Evolutionary conservation across 108 stramenopile species (phyloP).

Genomic region (Pseudonitzschia delicatissima): DNA sequence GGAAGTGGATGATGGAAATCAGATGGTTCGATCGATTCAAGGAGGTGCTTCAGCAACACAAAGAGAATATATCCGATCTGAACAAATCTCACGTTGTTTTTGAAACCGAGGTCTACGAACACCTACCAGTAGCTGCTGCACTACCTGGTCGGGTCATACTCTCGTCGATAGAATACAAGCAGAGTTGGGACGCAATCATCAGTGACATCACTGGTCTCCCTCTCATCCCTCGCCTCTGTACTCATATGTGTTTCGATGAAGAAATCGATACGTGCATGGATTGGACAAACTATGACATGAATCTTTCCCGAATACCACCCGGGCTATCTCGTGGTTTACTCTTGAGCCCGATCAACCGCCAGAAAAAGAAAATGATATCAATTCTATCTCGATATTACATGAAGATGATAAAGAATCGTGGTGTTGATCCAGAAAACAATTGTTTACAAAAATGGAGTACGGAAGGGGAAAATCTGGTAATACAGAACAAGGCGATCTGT

Average conservation of each 20-base stretch:
- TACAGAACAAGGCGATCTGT: neutral
- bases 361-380: slow-evolving; percentile 24
- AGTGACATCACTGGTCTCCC: slow-evolving; percentile 24
- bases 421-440: slow-evolving; percentile 15
- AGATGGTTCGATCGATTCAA: slow-evolving; percentile 56
- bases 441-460: neutral
- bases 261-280: slow-evolving; percentile 20
- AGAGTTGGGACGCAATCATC: neutral
- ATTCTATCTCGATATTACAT: slow-evolving; percentile 17
- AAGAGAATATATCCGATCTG: slow-evolving; percentile 1
- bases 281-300: slow-evolving; percentile 33
- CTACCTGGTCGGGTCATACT: slow-evolving; percentile 27
- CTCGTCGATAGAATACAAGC: slow-evolving; percentile 4
- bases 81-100: slow-evolving; percentile 24
- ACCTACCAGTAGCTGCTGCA: slow-evolving; percentile 9
- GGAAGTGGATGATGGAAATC: slow-evolving; percentile 39
- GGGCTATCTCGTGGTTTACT: slow-evolving; percentile 30
- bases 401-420: neutral
- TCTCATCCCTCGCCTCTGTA: slow-evolving; percentile 24
- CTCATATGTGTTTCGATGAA: slow-evolving; percentile 33
- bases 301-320: slow-evolving; percentile 17
- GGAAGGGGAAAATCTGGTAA: neutral
- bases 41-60: slow-evolving; percentile 28
- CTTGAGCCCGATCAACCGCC: slow-evolving; percentile 22
- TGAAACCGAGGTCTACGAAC: slow-evolving; percentile 28